Conservation (phyloP, 495 filamentous ascomycete species). For the Hypoxylon intermedium region DNA sequence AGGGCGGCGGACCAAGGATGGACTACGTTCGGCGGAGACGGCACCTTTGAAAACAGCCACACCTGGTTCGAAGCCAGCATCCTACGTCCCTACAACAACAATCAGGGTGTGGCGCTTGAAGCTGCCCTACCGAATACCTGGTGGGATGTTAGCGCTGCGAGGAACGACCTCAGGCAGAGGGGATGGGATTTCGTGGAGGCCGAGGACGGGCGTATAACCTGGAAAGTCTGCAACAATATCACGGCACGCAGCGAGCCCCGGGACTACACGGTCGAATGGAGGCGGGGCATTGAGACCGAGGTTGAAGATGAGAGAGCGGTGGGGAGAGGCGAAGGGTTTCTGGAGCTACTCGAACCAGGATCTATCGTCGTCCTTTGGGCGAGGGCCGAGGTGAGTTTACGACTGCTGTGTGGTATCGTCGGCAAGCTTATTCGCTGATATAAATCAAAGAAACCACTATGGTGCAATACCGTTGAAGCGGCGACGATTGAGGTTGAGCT, state of each 20-base stretch:
- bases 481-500: no score
- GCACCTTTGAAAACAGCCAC: conserved; percentile 17
- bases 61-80: conserved; percentile 33
- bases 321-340: conserved; percentile 18
- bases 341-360: conserved; percentile 17
- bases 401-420: no score
- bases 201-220: conserved; percentile 9
- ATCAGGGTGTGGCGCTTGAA: conserved; percentile 7
- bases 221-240: conserved; percentile 27
- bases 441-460: no score
- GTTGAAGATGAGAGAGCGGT: conserved; percentile 6
- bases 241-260: background rate
- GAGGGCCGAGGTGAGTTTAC: conserved; percentile 22
- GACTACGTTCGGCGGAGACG: conserved; percentile 7
- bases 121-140: background rate
- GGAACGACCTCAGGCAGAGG: background rate
- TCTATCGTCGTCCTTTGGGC: conserved; percentile 25
- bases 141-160: background rate
- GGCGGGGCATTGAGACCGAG: conserved; percentile 2
- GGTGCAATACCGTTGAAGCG: no score
- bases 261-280: conserved; percentile 28
- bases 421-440: no score
- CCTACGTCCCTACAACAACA: conserved; percentile 8
- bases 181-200: conserved; percentile 29
- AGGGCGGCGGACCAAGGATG: conserved; percentile 20